Evolutionary conservation across 495 filamentous ascomycete genomes (phyloP).

Genomic region (Amniculicola lignicola): DNA sequence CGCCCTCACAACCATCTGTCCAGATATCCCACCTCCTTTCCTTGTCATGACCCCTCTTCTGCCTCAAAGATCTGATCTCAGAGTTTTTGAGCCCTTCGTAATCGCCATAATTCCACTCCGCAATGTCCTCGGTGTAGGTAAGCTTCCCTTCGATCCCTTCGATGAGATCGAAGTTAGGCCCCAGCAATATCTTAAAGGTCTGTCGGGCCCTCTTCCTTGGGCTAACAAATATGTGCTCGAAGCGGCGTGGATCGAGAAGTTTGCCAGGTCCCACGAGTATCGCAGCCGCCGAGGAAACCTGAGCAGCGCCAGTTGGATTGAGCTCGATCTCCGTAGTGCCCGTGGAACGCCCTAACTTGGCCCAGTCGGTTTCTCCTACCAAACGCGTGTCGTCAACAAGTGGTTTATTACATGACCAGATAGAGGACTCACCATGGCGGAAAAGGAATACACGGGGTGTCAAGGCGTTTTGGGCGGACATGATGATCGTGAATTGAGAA

Average conservation of each 20-base stretch:
- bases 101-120: constrained; percentile 40
- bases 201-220: not conserved
- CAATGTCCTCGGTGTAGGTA: constrained; percentile 26
- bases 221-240: not conserved
- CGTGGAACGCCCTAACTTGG: not conserved
- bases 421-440: not conserved
- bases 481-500: not conserved
- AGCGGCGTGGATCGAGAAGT: not conserved
- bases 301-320: not conserved
- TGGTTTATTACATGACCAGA: not conserved
- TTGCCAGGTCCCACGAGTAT: not conserved
- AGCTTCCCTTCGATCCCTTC: constrained; percentile 4
- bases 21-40: constrained; percentile 73
- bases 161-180: not conserved
- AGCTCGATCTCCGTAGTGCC: not conserved
- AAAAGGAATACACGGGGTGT: not conserved
- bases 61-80: constrained; percentile 31
- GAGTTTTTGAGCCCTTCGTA: constrained; percentile 35
- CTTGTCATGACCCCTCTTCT: constrained; percentile 46
- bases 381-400: not conserved
- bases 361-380: not conserved
- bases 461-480: not conserved
- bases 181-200: not conserved
- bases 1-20: constrained; percentile 73
- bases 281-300: not conserved